Evolutionary conservation across 371 early-diverging fungal genomes (phyloP).

Genomic region (Synchytrium microbalum): DNA sequence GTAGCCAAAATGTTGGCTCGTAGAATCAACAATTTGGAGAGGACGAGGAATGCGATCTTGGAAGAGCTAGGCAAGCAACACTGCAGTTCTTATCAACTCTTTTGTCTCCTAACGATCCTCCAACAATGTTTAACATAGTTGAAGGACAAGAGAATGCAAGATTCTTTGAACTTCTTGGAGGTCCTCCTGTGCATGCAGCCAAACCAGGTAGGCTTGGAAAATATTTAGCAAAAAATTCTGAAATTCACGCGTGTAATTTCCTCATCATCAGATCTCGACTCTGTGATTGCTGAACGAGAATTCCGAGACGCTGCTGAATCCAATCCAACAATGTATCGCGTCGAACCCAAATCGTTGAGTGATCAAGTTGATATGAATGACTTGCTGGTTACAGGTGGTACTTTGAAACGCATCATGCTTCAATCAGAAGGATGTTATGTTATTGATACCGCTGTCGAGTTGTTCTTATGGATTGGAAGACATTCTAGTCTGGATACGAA

Average conservation of each 20-base stretch:
- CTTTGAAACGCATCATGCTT: constrained; percentile 15
- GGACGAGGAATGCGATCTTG: constrained; percentile 25
- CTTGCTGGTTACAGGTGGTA: background rate
- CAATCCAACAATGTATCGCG: background rate
- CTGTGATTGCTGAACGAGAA: constrained; percentile 1
- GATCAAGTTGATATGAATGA: background rate
- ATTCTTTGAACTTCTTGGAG: constrained; percentile 27
- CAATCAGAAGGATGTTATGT: constrained; percentile 28
- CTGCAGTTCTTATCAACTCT: constrained; percentile 2
- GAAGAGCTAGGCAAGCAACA: background rate
- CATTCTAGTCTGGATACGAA: constrained; percentile 13
- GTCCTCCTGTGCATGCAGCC: constrained; percentile 5
- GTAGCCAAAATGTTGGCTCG: constrained; percentile 31
- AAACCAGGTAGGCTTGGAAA: constrained; percentile 8
- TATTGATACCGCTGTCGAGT: constrained; percentile 37
- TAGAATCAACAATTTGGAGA: constrained; percentile 28
- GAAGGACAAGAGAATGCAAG: constrained; percentile 22
- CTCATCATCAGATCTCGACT: background rate
- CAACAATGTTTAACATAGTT: no score
- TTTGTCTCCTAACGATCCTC: no score
- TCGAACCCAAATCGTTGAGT: background rate
- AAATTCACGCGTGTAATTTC: no score
- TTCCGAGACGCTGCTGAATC: background rate
- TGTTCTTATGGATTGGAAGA: constrained; percentile 43
- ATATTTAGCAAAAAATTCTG: no score